Conservation (phyloP, 2,329 filamentous ascomycete genomes). For the Zymoseptoria tritici region DNA sequence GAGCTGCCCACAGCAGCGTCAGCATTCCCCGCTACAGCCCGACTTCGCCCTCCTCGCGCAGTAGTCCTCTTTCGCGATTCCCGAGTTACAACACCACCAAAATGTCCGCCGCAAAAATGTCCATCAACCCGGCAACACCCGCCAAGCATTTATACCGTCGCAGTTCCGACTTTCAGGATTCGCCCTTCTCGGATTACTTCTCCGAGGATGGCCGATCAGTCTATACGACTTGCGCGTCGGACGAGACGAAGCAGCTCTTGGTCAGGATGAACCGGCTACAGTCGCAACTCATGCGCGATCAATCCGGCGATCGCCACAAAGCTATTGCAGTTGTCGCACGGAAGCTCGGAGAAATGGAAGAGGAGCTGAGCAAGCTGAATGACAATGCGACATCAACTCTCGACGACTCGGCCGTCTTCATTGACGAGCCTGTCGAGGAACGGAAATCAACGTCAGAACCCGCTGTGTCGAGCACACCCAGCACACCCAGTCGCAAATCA, state of each 20-base stretch:
- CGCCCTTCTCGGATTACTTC: constrained; percentile 37
- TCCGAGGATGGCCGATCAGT: constrained; percentile 30
- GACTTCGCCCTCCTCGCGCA: constrained; percentile 12
- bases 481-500: not conserved
- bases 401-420: constrained; percentile 29
- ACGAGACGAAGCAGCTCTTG: constrained; percentile 29
- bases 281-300: constrained; percentile 28
- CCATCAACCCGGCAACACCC: constrained; percentile 19
- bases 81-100: constrained; percentile 8
- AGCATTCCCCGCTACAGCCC: constrained; percentile 9
- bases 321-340: constrained; percentile 20
- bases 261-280: constrained; percentile 32
- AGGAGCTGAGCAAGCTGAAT: constrained; percentile 23
- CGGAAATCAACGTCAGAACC: constrained; percentile 2
- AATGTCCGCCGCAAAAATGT: constrained; percentile 1
- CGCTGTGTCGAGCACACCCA: not conserved
- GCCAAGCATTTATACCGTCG: constrained; percentile 15
- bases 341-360: constrained; percentile 29
- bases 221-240: constrained; percentile 13
- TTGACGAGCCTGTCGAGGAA: constrained; percentile 16
- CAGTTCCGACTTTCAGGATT: constrained; percentile 25
- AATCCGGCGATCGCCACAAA: constrained; percentile 9
- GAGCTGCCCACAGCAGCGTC: constrained; percentile 15
- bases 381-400: constrained; percentile 19
- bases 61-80: constrained; percentile 13